These are phyloP conservation scores for Boletus eberwhitei DNA, from an alignment of 768 basidiomycete genomes.

Conservation along the genomic window DNA sequence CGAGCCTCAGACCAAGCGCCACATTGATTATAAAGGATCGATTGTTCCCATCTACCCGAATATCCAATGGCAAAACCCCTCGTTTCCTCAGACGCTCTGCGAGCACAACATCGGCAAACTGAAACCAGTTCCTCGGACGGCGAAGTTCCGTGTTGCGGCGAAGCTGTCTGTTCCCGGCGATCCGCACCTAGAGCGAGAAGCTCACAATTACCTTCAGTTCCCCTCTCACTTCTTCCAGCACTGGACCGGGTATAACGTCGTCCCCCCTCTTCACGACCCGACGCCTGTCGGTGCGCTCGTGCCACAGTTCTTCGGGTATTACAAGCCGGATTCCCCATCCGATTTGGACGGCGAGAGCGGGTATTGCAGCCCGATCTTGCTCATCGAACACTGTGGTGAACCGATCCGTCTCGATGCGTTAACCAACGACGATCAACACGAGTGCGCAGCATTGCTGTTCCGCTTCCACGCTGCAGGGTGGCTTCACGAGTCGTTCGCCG, in stretches of 20 bases:
- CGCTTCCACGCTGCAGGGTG: slow-evolving; percentile 40
- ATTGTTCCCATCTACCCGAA: slow-evolving; percentile 3
- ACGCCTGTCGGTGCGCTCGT: slow-evolving; percentile 49
- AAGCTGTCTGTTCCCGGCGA: slow-evolving; percentile 41
- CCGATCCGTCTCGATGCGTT: slow-evolving; percentile 28
- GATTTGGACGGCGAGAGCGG: neutral
- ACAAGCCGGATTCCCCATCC: slow-evolving; percentile 33
- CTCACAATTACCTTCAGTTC: slow-evolving; percentile 24
- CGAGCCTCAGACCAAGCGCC: neutral
- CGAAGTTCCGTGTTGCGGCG: slow-evolving; percentile 38
- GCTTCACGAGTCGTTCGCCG: slow-evolving; percentile 40
- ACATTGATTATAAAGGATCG: slow-evolving; percentile 1
- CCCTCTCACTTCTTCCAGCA: slow-evolving; percentile 29
- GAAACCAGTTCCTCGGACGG: slow-evolving; percentile 25
- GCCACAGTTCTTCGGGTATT: slow-evolving; percentile 66
- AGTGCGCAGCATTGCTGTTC: slow-evolving; percentile 37
- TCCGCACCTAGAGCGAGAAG: slow-evolving; percentile 32
- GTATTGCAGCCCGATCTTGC: slow-evolving; percentile 10
- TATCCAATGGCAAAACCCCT: slow-evolving; percentile 21
- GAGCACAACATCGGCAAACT: neutral
- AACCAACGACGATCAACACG: slow-evolving; percentile 34
- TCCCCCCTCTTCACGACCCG: slow-evolving; percentile 38
- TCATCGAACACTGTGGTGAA: slow-evolving; percentile 36
- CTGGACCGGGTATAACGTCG: slow-evolving; percentile 25
- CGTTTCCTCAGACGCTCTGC: slow-evolving; percentile 10